phyloP scores from a whole-genome alignment of 2,329 filamentous ascomycete genomes.

The Botryotinia narcissicola region DNA sequence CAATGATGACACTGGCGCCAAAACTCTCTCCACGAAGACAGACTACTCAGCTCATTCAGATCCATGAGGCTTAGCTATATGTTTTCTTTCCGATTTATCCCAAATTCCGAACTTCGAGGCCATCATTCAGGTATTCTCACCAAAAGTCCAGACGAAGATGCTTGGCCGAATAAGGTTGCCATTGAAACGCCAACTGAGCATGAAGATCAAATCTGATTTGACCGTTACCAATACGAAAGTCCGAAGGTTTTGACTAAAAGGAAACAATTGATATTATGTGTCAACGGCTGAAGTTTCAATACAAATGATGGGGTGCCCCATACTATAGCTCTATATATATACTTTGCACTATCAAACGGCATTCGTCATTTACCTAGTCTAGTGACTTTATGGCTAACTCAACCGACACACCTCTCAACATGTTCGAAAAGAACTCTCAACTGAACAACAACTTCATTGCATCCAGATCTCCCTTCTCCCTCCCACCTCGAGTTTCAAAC shows the following conservation, averaged over 20 bases:
- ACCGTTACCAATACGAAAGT: background rate
- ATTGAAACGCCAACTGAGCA: background rate
- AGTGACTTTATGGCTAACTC: background rate
- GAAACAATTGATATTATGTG: background rate
- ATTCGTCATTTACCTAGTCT: background rate
- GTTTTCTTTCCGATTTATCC: background rate
- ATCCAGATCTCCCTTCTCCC: background rate
- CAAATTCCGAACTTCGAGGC: background rate
- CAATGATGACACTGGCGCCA: background rate
- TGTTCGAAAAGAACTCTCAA: background rate
- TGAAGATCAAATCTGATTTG: background rate
- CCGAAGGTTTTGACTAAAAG: background rate
- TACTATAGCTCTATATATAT: background rate
- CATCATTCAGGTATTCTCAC: background rate
- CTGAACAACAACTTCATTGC: background rate
- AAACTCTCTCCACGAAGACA: background rate
- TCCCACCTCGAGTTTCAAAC: background rate
- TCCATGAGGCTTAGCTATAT: background rate
- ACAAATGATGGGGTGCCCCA: background rate
- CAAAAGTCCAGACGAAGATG: background rate
- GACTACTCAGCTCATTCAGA: background rate
- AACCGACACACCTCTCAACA: background rate
- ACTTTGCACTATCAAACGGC: background rate
- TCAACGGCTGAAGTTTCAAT: background rate
- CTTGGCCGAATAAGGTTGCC: background rate